A percentile compares a stretch with the other conserved stretches of the same genome.
phyloP scores from a whole-genome alignment of 371 early-diverging fungal genomes.

The Zopfochytrium polystomum region DNA sequence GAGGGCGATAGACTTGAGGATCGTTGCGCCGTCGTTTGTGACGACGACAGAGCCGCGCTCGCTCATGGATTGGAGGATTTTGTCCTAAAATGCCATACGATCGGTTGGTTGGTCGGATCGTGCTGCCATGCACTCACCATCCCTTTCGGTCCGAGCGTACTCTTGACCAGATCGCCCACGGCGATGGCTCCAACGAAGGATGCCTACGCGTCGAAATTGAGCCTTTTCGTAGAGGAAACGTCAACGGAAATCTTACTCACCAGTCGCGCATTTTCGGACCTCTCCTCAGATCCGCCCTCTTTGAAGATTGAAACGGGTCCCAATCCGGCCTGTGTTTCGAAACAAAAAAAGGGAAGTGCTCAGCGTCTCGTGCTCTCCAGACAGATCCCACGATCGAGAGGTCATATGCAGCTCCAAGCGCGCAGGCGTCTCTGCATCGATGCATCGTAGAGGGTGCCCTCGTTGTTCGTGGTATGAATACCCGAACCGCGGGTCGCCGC shows the following conservation, averaged over 20 bases:
- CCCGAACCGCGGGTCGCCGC: no score
- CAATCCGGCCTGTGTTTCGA: slow-evolving; percentile 19
- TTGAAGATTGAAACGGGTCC: slow-evolving; percentile 76
- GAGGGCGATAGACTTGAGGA: slow-evolving; percentile 96
- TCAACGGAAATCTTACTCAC: slow-evolving; percentile 46
- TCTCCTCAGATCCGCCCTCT: slow-evolving; percentile 91
- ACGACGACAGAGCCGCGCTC: slow-evolving; percentile 84
- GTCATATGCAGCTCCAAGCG: no score
- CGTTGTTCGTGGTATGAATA: no score
- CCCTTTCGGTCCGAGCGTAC: slow-evolving; percentile 71
- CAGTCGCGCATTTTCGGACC: slow-evolving; percentile 96
- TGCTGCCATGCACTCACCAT: slow-evolving; percentile 42
- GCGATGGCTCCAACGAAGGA: slow-evolving; percentile 95
- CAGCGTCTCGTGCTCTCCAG: no score
- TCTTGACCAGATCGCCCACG: slow-evolving; percentile 95
- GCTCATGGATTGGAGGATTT: slow-evolving; percentile 91
- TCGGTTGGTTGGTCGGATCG: background rate
- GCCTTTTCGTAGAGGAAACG: slow-evolving; percentile 1
- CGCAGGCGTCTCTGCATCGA: no score
- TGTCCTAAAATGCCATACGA: slow-evolving; percentile 54
- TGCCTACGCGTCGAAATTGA: slow-evolving; percentile 50
- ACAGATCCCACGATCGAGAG: no score
- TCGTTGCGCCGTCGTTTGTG: slow-evolving; percentile 99
- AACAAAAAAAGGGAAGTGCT: no score
- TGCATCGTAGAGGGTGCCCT: no score